These are phyloP conservation scores for Arthroderma uncinatum DNA, from an alignment of 2,329 filamentous ascomycete genomes.

Conservation along the genomic window DNA sequence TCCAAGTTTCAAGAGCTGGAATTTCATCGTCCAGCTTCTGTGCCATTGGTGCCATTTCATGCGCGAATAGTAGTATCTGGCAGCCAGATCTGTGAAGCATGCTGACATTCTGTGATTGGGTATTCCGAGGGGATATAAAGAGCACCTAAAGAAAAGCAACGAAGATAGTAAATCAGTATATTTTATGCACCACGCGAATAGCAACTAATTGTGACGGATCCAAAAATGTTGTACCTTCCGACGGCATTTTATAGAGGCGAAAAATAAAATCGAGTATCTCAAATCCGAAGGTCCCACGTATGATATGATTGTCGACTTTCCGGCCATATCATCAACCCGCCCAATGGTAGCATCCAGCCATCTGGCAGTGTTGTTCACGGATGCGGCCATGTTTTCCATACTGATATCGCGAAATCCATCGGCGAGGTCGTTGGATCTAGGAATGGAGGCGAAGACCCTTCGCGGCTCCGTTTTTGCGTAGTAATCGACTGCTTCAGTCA, in stretches of 20 bases:
- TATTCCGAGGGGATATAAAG: not conserved
- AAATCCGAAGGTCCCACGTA: not conserved
- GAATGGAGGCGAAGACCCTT: not conserved
- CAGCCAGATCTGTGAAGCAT: not conserved
- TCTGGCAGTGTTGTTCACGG: not conserved
- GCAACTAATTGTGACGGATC: not conserved
- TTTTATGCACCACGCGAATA: not conserved
- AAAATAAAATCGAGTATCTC: not conserved
- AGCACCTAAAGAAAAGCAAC: not conserved
- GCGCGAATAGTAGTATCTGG: not conserved
- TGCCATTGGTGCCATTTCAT: not conserved
- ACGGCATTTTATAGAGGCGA: slow-evolving; percentile 1
- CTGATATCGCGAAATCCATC: not conserved
- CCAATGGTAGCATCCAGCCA: not conserved
- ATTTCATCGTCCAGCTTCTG: not conserved
- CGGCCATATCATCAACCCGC: not conserved
- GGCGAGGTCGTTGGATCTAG: not conserved
- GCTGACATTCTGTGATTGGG: not conserved
- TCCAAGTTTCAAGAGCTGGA: not conserved
- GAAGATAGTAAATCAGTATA: not conserved
- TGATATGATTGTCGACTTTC: not conserved
- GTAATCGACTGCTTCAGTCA: not conserved
- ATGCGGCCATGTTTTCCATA: not conserved
- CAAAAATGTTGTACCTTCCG: not conserved
- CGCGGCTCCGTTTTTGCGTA: not conserved